Percentiles rank a stretch among this genome's conserved stretches.
These are phyloP conservation scores for Neofusicoccum parvum DNA, from an alignment of 2,329 filamentous ascomycete species.

Conservation along the genomic window DNA sequence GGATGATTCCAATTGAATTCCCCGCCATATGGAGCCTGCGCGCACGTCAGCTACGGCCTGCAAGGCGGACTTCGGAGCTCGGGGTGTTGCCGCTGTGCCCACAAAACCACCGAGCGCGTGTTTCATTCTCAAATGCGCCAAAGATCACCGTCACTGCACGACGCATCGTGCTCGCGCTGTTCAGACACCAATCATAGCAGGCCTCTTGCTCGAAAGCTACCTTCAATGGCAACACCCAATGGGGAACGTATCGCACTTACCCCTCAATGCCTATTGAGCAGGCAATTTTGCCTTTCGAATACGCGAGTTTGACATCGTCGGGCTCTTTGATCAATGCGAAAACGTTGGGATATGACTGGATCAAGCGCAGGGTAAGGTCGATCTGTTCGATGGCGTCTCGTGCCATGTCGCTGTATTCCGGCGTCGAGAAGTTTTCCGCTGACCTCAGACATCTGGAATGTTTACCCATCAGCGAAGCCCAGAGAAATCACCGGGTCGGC, in stretches of 20 bases:
- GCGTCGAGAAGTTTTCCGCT: conserved; percentile 29
- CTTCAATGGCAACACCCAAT: background rate
- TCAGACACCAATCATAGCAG: background rate
- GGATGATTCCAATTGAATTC: conserved; percentile 37
- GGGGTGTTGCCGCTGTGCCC: too few relatives aligned
- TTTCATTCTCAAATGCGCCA: too few relatives aligned
- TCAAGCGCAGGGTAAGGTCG: conserved; percentile 30
- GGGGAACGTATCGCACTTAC: background rate
- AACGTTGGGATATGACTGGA: conserved; percentile 35
- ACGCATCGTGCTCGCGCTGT: background rate
- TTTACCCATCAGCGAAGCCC: too few relatives aligned
- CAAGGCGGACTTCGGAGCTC: too few relatives aligned
- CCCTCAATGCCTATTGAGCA: conserved; percentile 37
- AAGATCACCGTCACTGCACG: too few relatives aligned
- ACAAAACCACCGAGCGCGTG: too few relatives aligned
- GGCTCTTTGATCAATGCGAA: conserved; percentile 31
- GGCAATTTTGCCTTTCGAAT: background rate
- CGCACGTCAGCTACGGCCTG: too few relatives aligned
- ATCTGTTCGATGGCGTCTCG: conserved; percentile 29
- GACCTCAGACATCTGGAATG: conserved; percentile 25
- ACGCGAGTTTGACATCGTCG: conserved; percentile 29
- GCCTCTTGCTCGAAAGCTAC: background rate
- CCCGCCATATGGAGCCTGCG: conserved; percentile 37
- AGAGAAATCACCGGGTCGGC: too few relatives aligned
- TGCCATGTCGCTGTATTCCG: conserved; percentile 29